Evolutionary conservation across 2,329 filamentous ascomycete species (phyloP), one percentile per base, ranked within the genome.

Genomic region (Aspergillus amoenus): DNA sequence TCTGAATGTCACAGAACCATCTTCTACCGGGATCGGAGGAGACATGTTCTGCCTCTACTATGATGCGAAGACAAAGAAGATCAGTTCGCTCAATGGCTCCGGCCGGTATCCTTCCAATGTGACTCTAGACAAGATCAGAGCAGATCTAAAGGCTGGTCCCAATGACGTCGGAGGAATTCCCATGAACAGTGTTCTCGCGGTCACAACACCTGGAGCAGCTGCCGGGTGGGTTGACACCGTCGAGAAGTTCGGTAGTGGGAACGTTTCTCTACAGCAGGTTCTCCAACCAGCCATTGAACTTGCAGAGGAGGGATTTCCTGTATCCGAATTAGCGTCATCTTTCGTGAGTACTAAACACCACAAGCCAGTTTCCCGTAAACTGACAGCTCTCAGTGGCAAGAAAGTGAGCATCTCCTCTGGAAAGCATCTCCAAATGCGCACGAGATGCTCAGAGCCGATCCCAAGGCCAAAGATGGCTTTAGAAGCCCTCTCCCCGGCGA

Each of bases 41-140:
- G 94, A 99, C 76, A 92, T 96, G 87, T 99, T 97, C 78, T 93
- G 93, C 73, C 84, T 97, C 37, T 97, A 86, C 81, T 97, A 93
- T 79, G 85, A 95, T 70, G 91, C 91, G 42, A 84, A 88, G 65
- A 90, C 88, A 0, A 89, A 89, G 70, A 89, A 89, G 61, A 88
- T 97, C 8, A 88, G 87, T 54, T 90, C 92, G 9, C 79, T 97
- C 74, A 99, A 99, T 74, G 94, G 93, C 18, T 97, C 93, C 1
- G 94, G 94, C n/a, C 87, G 94, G 27, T 85, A 91, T 3, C 87
- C 90, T 4, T 81, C 77, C 51, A 85, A 88, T 39, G 86, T 79
- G 61, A 89, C 87, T 0, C 80, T 95, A 1, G 87, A 91, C 52
- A 81, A 79, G 32, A 82, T 96, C 54, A 84, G 90, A 22, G 81